These are phyloP conservation scores for Mycena sanguinolenta DNA, from an alignment of 768 basidiomycete genomes.

Conservation along the genomic window DNA sequence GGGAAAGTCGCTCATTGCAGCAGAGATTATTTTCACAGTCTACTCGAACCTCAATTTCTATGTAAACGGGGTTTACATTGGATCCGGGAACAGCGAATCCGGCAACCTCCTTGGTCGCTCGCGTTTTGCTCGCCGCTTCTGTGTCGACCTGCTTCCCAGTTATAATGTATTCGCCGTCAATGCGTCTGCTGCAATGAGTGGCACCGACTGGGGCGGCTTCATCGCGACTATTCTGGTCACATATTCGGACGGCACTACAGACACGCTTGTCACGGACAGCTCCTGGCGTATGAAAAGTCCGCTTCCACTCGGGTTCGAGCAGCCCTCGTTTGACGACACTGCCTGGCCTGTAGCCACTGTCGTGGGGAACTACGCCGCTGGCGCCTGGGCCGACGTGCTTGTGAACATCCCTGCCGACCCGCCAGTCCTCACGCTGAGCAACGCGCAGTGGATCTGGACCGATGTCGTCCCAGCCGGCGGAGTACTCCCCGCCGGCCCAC, in stretches of 20 bases:
- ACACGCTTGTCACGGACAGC: background rate
- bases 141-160: no score
- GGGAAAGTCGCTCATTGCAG: no score
- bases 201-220: background rate
- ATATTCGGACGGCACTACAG: background rate
- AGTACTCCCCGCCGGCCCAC: background rate
- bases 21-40: no score
- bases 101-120: no score
- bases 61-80: no score
- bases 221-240: background rate
- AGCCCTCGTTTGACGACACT: background rate
- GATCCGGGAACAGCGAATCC: no score
- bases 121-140: no score
- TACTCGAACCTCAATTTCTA: background rate
- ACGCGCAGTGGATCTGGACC: background rate
- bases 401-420: background rate
- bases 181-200: background rate
- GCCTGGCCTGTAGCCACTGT: background rate
- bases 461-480: background rate
- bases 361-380: no score
- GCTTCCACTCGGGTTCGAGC: background rate
- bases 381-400: background rate
- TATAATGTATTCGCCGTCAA: no score
- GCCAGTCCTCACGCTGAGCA: background rate
- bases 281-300: no score